Conservation (phyloP, 75 land plant genomes). For the Chamaecyparis obtusa region DNA sequence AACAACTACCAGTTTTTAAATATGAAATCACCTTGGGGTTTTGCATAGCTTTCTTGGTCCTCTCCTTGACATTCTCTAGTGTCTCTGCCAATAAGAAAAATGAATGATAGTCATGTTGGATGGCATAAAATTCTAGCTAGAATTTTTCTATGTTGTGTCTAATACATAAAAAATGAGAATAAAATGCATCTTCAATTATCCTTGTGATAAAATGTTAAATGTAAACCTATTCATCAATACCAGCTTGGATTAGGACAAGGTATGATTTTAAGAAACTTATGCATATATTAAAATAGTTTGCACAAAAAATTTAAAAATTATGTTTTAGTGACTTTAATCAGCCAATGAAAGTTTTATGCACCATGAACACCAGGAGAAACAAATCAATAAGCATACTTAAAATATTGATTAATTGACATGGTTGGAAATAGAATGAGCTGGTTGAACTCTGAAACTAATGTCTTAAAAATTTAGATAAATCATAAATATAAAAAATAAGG, state of each 20-base stretch:
- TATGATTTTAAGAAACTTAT: not conserved
- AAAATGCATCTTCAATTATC: not conserved
- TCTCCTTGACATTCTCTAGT: conserved; percentile 58
- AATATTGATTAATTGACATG: too few species aligned
- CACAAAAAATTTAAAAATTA: not conserved
- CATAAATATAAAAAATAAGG: not conserved
- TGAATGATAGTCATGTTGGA: not conserved
- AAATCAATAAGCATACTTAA: too few species aligned
- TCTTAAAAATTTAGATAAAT: not conserved
- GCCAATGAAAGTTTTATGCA: too few species aligned
- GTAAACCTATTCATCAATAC: not conserved
- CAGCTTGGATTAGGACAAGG: not conserved
- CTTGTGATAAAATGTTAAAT: not conserved
- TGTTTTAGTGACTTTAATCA: too few species aligned
- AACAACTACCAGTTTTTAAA: conserved; percentile 37
- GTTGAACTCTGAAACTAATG: not conserved
- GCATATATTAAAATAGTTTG: not conserved
- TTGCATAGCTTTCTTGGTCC: conserved; percentile 77
- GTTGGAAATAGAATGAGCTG: too few species aligned
- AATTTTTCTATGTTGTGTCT: not conserved
- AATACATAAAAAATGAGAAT: not conserved
- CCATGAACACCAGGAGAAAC: too few species aligned
- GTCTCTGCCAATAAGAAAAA: conserved; percentile 45
- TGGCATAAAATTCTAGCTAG: not conserved
- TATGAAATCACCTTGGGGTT: conserved; percentile 89